Base-by-base conservation (phyloP, 129 eudicot species). In the Lactuca saligna region DNA sequence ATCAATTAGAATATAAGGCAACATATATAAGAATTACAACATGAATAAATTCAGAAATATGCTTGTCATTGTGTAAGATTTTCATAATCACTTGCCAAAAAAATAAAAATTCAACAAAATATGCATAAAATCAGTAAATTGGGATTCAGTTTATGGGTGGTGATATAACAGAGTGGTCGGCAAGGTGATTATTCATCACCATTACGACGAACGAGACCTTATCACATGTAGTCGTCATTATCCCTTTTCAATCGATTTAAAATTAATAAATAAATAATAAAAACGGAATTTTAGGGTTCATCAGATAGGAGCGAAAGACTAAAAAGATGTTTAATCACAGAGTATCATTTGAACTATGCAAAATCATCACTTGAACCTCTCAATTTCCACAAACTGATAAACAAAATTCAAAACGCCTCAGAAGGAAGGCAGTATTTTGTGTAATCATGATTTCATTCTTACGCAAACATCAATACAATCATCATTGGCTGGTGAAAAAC, bases 251-350 rank as follows among this genome's bases (percentile, higher is more conserved):
- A 3, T 35, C 6, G 34, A 11, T 3, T 68, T 12, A 5, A 49
- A 29, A 49, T 0, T 20, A 0, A 20, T 20, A 20, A 20, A 20
- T 20, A 20, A 20, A 20, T 20, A 20, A 20, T 0, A 20, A 20
- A 1, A 1, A 20, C 0, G 0, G 20, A 20, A 25, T 25, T 25
- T 25, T 25, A 25, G 74, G 54, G 49, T 39, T 73, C 88, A 80
- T 86, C 91, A 86, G 91, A 86, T 86, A 86, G 91, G 91, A 86
- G 86, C 85, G 87, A 80, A 86, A 86, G 93, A 86, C 92, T 79
- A 65, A 15, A 55, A 12, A 51, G 12, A 63, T 68, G 61, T 87
- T 54, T 80, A 83, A 84, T 83, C 89, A 87, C 50, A 50, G 15
- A 49, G 20, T 63, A 49, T 87, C 94, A 87, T 79, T 17, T 87